These are phyloP conservation scores for Sodiomyces alkalinus DNA, from an alignment of 2,329 filamentous ascomycete genomes.

Conservation along the genomic window DNA sequence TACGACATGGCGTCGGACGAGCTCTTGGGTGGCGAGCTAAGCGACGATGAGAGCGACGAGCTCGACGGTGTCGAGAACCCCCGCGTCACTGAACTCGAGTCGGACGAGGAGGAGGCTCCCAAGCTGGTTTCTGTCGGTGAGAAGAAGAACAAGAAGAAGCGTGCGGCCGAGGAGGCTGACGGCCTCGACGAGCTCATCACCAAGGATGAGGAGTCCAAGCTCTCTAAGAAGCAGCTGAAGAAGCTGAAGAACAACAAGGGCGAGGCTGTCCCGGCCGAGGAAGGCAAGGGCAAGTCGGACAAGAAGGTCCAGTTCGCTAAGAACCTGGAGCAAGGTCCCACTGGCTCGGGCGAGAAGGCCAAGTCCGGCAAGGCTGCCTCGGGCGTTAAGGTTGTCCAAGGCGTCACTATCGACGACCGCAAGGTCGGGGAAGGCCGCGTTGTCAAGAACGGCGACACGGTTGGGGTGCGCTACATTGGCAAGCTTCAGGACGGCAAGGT, in stretches of 20 bases:
- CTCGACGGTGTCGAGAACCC: slow-evolving; percentile 66
- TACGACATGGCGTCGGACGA: slow-evolving; percentile 75
- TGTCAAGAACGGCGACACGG: slow-evolving; percentile 79
- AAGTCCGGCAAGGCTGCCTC: slow-evolving; percentile 25
- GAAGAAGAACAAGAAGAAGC: slow-evolving; percentile 89
- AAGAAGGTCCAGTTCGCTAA: slow-evolving; percentile 99
- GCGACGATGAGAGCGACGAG: slow-evolving; percentile 60
- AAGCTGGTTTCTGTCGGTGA: slow-evolving; percentile 36
- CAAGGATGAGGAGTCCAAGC: slow-evolving; percentile 53
- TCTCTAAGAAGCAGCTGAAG: slow-evolving; percentile 95
- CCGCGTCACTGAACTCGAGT: slow-evolving; percentile 70
- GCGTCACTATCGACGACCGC: slow-evolving; percentile 90
- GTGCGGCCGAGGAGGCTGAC: slow-evolving; percentile 58
- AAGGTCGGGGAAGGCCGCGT: slow-evolving; percentile 73
- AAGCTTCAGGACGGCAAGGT: slow-evolving; percentile 91
- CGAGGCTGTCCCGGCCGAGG: slow-evolving; percentile 54
- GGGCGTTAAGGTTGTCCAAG: slow-evolving; percentile 66
- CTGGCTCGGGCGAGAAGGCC: slow-evolving; percentile 42
- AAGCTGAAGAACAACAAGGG: slow-evolving; percentile 98
- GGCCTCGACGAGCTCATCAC: slow-evolving; percentile 69
- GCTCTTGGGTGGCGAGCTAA: slow-evolving; percentile 58
- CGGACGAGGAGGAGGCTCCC: slow-evolving; percentile 60
- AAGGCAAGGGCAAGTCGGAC: slow-evolving; percentile 46
- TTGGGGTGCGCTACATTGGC: slow-evolving; percentile 95
- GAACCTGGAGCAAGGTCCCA: slow-evolving; percentile 94